phyloP scores from a whole-genome alignment of 2,329 filamentous ascomycete species.

The Lomentospora prolificans region DNA sequence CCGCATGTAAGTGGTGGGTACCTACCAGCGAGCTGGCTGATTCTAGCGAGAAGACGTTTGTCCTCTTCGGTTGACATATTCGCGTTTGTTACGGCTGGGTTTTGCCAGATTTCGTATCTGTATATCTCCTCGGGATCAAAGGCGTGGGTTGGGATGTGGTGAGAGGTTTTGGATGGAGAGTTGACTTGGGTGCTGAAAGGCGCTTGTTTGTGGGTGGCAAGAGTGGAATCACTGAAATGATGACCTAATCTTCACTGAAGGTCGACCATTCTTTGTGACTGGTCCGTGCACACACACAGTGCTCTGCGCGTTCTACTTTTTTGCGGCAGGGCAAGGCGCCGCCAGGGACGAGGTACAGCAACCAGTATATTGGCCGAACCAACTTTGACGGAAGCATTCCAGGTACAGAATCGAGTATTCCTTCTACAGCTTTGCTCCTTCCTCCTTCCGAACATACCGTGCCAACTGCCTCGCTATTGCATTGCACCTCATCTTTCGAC shows the following conservation, averaged over 20 bases:
- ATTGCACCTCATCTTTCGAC: too few species aligned
- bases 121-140: not conserved
- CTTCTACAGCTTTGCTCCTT: not conserved
- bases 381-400: too few species aligned
- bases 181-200: not conserved
- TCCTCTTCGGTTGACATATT: slow-evolving; percentile 37
- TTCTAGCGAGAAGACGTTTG: slow-evolving; percentile 42
- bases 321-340: not conserved
- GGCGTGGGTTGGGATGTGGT: not conserved
- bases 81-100: not conserved
- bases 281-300: not conserved
- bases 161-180: not conserved
- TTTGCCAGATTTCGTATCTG: not conserved
- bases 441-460: not conserved
- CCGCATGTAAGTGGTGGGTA: slow-evolving; percentile 6
- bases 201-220: not conserved
- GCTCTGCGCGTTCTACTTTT: not conserved
- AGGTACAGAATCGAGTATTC: too few species aligned
- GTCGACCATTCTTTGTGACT: too few species aligned
- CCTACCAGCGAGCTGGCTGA: slow-evolving; percentile 41
- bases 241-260: not conserved
- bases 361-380: too few species aligned
- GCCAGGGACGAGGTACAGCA: too few species aligned
- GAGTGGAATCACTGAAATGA: not conserved
- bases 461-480: too few species aligned